A percentile compares a stretch with the other conserved stretches of the same genome.
Evolutionary conservation across 768 basidiomycete genomes (phyloP).

Genomic region (Gymnopilus dilepis): DNA sequence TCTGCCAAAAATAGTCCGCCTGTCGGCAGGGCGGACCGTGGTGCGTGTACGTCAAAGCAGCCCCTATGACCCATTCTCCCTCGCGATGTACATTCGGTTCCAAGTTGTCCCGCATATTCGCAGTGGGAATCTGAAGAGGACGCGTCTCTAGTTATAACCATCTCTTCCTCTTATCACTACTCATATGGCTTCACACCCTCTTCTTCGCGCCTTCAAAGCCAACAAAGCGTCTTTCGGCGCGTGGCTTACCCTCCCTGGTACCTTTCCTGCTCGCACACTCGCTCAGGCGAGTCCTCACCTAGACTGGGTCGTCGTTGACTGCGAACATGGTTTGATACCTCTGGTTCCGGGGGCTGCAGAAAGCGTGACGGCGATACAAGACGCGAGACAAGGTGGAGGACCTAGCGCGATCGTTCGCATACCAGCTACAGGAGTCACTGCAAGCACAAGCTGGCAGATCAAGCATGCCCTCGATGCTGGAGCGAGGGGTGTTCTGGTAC

Average conservation of each 20-base stretch:
- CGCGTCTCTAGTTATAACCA: neutral
- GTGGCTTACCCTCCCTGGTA: conserved; percentile 68
- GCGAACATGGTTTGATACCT: conserved; percentile 68
- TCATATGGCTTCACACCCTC: conserved; percentile 57
- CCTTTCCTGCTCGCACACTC: conserved; percentile 60
- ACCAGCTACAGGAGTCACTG: conserved; percentile 63
- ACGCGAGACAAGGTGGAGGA: conserved; percentile 44
- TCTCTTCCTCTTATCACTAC: no score
- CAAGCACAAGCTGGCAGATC: conserved; percentile 70
- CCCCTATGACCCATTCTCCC: neutral
- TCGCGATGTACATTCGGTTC: neutral
- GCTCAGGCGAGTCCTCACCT: conserved; percentile 60
- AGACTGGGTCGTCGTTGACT: conserved; percentile 70
- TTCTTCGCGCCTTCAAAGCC: conserved; percentile 56
- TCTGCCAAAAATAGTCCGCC: neutral
- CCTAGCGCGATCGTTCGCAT: conserved; percentile 66
- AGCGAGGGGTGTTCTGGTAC: conserved; percentile 66
- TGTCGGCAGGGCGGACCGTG: neutral
- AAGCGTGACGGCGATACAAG: conserved; percentile 57
- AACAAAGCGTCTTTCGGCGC: conserved; percentile 69
- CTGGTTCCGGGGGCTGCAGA: conserved; percentile 63
- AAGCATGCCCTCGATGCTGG: conserved; percentile 74
- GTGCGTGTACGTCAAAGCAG: neutral
- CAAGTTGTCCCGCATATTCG: neutral
- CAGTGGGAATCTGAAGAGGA: neutral